Conservation (phyloP, 106 monocot species). For the Dendrobium officinale region DNA sequence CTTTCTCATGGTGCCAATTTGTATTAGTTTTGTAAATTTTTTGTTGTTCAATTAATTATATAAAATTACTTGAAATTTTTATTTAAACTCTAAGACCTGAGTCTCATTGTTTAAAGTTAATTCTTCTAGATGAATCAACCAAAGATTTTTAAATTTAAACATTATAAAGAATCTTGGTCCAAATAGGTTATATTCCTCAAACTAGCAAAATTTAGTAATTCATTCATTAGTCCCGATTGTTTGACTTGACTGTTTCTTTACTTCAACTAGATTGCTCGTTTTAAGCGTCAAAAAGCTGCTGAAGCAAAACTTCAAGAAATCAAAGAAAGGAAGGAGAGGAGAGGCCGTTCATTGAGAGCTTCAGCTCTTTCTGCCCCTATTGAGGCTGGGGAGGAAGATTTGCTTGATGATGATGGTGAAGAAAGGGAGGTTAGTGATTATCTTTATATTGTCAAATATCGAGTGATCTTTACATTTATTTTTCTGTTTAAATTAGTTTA, state of each 20-base stretch:
- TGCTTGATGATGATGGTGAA: constrained; percentile 71
- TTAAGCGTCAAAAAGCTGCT: constrained; percentile 77
- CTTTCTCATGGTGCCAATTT: neutral
- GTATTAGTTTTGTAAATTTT: neutral
- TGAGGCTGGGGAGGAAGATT: constrained; percentile 72
- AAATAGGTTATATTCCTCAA: neutral
- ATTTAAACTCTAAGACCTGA: neutral
- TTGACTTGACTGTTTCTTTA: constrained; percentile 7
- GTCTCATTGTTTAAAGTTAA: neutral
- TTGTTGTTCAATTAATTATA: neutral
- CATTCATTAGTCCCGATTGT: neutral
- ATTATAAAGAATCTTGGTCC: neutral
- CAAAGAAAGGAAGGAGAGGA: constrained; percentile 90
- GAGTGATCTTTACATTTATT: neutral
- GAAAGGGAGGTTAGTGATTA: constrained; percentile 75
- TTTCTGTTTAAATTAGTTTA: neutral
- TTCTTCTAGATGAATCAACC: neutral
- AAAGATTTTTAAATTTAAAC: neutral
- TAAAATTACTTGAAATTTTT: neutral
- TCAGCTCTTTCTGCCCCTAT: constrained; percentile 67
- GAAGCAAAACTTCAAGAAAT: constrained; percentile 90
- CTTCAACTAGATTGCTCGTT: constrained; percentile 60
- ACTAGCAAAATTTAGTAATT: neutral
- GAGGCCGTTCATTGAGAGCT: constrained; percentile 71
- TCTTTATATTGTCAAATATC: neutral